Conservation (phyloP, 2,329 filamentous ascomycete genomes). For the Ramularia collo-cygni region DNA sequence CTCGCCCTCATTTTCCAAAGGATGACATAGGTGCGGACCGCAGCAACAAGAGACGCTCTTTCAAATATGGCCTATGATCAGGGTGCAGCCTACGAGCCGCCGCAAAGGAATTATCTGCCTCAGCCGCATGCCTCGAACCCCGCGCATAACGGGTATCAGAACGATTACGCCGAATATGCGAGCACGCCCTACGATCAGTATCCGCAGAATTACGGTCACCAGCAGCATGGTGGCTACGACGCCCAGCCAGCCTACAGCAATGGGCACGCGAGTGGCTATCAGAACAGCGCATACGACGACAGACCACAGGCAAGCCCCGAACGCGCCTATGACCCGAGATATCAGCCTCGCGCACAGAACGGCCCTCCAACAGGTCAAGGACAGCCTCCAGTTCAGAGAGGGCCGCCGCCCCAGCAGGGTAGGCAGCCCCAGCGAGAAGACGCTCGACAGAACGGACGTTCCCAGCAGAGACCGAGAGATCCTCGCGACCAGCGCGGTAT, state of each 20-base stretch:
- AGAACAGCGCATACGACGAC: constrained; percentile 11
- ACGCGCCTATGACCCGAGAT: constrained; percentile 21
- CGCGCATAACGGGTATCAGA: constrained; percentile 55
- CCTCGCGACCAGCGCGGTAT: constrained; percentile 4
- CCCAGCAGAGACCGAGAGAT: constrained; percentile 5
- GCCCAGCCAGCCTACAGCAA: constrained; percentile 9
- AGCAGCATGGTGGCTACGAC: constrained; percentile 8
- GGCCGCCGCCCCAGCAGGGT: neutral
- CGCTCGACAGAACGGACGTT: constrained; percentile 3
- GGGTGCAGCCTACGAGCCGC: constrained; percentile 19
- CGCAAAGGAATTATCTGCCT: constrained; percentile 15
- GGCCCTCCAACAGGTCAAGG: constrained; percentile 11
- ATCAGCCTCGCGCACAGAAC: constrained; percentile 21
- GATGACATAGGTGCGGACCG: neutral
- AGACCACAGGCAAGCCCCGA: constrained; percentile 13
- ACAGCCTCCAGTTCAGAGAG: constrained; percentile 4
- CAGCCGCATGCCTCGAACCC: constrained; percentile 11
- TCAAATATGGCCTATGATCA: constrained; percentile 22
- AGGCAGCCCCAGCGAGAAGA: neutral
- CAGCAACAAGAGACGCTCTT: neutral
- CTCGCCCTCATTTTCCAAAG: neutral
- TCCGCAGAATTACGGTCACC: constrained; percentile 15
- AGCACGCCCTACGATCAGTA: constrained; percentile 14
- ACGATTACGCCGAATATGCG: constrained; percentile 72
- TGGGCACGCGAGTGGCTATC: constrained; percentile 10